Evolutionary conservation across 108 stramenopile species (phyloP), one percentile per base, ranked within the genome.

Genomic region (Bacterosira constricta): DNA sequence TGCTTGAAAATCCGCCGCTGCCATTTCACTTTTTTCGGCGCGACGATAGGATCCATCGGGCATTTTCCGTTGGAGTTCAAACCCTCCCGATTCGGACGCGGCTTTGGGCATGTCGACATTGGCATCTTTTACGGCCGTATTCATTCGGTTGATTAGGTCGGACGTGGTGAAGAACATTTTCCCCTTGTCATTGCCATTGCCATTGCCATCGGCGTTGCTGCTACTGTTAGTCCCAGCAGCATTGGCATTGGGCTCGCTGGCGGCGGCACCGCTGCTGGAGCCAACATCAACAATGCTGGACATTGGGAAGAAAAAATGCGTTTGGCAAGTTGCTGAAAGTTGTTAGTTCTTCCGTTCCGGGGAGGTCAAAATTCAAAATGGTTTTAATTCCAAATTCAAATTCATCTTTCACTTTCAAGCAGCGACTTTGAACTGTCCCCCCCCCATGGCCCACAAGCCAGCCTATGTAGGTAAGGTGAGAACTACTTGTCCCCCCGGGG

Each of bases 31-130:
- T 31, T 55, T 62, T 0, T 88, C 76, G 1, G 88, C 89, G 6
- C 57, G 77, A 25, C 87, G 83, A 10, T 90, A 80, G 9, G 85
- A 86, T 18, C 93, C 93, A 66, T 94, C 89, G 11, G 90, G 89
- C 17, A 90, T 51, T 38, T 85, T 82, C 37, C 76, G 65, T 54
- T 91, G 90, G 59, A 94, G 62, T 74, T 94, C 90, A 69, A 94
- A 91, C 10, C 83, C 73, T 12, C 57, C 67, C 0, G 36, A 18
- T 30, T 23, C 4, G n/a, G 60, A 39, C 31, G 64, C 1, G 15
- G 64, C 11, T 30, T 7, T 23, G n/a, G 55, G 21, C 25, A 11
- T 30, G 27, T 55, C 55, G 34, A 67, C 63, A 15, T 56, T 64
- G 21, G 69, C 53, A 53, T 51, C 39, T 44, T 30, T 63, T 7